Evolutionary conservation across 352 stramenopile species (phyloP), one percentile per base, ranked within the genome.

Genomic region (Pythium apleroticum): DNA sequence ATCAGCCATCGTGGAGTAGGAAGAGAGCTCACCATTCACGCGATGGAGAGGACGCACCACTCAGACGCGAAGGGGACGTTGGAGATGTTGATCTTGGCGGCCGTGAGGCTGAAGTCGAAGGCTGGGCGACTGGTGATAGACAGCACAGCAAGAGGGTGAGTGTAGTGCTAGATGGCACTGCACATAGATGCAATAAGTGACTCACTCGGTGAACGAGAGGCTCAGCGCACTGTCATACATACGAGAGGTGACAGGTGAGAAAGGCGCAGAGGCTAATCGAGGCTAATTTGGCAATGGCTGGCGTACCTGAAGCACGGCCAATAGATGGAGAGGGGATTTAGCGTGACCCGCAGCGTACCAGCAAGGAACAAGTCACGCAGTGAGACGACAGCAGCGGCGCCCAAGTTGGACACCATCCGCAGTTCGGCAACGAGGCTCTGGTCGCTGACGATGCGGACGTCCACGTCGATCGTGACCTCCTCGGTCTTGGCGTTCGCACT

Each of bases 51-150:
- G 20, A 66, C 71, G 37, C 41, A 93, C 84, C 82, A 93, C 52
- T 93, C 82, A 15, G 84, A 93, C 19, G 84, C 82, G 68, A 91
- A 93, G 11, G 84, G 81, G 27, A 93, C 82, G 66, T 90, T 91
- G 30, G 82, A 74, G 57, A 91, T 78, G 77, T 91, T 91, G 80
- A 93, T 93, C 66, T 91, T 93, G 61, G 84, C 84, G 15, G 84
- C 84, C 0, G 78, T 93, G 54, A 93, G 72, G 3, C 80, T 90
- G 56, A 93, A 93, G 48, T 93, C 84, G 55, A 93, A 81, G 30
- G 81, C 68, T 2, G 84, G 84, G 3, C 81, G 81, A 28, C 84
- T 93, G 54, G 30, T 30, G n/a, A n/a, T n/a, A n/a, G n/a, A 20
- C 49, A 19, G 31, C 53, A 24, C n/a, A 22, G 19, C 9, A 24